These are phyloP conservation scores for Clitopilus passeckerianus DNA, from an alignment of 768 basidiomycete genomes.

Conservation along the genomic window DNA sequence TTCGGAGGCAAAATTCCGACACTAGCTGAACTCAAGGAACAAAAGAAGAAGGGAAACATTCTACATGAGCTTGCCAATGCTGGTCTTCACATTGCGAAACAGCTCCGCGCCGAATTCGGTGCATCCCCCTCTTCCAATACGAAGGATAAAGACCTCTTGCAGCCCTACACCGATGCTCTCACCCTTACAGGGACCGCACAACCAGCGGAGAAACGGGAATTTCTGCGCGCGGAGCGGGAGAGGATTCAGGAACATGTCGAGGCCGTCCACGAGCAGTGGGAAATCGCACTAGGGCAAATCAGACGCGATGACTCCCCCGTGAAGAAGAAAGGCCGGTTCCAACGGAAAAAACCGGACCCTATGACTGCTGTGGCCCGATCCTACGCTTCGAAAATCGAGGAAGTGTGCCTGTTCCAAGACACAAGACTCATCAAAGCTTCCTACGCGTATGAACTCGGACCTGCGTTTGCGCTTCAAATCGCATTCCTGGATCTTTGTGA, in stretches of 20 bases:
- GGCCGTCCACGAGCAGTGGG: constrained; percentile 11
- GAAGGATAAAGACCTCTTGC: not conserved
- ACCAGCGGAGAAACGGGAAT: not conserved
- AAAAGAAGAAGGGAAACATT: constrained; percentile 19
- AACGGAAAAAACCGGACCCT: constrained; percentile 15
- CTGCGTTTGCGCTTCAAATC: constrained; percentile 44
- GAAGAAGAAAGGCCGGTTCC: constrained; percentile 10
- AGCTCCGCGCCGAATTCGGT: constrained; percentile 31
- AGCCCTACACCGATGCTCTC: not conserved
- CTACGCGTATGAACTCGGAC: constrained; percentile 35
- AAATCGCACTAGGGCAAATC: constrained; percentile 5
- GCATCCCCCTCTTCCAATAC: not conserved
- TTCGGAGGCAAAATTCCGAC: constrained; percentile 3
- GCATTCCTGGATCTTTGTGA: constrained; percentile 47
- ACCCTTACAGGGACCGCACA: constrained; percentile 1
- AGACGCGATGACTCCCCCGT: not conserved
- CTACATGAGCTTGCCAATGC: constrained; percentile 38
- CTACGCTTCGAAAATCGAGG: constrained; percentile 23
- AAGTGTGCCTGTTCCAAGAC: constrained; percentile 20
- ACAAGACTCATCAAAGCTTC: constrained; percentile 52
- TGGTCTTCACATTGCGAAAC: constrained; percentile 29
- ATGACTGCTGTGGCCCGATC: constrained; percentile 18
- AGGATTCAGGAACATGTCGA: constrained; percentile 36
- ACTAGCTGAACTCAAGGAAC: not conserved
- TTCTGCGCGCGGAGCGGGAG: constrained; percentile 29